Evolutionary conservation across 108 stramenopile genomes (phyloP).

Genomic region (Skeletonema marinoi): DNA sequence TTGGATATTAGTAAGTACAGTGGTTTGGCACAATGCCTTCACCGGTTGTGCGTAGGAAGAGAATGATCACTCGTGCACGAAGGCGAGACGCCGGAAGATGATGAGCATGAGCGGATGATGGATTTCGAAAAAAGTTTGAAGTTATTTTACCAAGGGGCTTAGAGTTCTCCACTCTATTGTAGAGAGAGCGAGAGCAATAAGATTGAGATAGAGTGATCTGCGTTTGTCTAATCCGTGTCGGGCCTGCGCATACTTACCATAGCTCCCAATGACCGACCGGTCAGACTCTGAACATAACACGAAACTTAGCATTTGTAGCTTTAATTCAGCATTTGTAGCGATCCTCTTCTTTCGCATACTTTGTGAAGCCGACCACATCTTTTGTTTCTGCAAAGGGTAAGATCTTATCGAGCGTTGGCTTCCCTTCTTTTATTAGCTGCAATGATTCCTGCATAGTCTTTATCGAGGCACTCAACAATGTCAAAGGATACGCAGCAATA

Average conservation of each 20-base stretch:
- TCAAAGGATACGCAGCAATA: constrained; percentile 96
- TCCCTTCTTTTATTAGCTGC: constrained; percentile 76
- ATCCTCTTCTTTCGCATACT: constrained; percentile 78
- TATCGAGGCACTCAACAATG: constrained; percentile 90
- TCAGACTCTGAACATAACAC: no score
- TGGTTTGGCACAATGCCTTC: background rate
- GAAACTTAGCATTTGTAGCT: background rate
- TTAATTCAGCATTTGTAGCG: constrained; percentile 47
- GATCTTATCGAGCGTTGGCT: constrained; percentile 86
- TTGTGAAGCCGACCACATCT: constrained; percentile 87
- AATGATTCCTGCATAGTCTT: constrained; percentile 90
- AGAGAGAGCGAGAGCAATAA: no score
- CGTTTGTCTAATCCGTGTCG: no score
- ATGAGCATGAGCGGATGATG: background rate
- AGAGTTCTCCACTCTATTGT: no score
- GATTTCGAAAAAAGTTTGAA: background rate
- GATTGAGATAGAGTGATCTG: no score
- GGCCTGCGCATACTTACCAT: no score
- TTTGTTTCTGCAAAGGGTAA: constrained; percentile 79
- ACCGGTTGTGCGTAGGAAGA: background rate
- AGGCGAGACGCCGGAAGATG: background rate
- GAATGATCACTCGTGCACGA: background rate
- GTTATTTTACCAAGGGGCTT: background rate
- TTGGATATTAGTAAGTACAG: background rate
- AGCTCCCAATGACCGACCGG: no score